A percentile compares a stretch with the other conserved stretches of the same genome.
These are phyloP conservation scores for Aspergillus leporis DNA, from an alignment of 495 filamentous ascomycete genomes.

Conservation along the genomic window DNA sequence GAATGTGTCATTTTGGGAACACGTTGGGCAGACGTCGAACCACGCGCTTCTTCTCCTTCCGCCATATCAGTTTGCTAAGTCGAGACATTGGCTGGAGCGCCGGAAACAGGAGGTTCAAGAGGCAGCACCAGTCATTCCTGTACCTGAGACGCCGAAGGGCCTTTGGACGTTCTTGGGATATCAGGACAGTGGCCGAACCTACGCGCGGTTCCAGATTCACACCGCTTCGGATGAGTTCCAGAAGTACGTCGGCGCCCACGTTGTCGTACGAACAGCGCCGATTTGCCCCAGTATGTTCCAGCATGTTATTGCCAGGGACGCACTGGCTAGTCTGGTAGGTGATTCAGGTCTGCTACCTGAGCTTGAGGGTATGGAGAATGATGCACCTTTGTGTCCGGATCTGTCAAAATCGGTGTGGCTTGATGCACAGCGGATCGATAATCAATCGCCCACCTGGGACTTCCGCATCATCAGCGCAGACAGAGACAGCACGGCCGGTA, in stretches of 20 bases:
- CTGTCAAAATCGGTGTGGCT: constrained; percentile 36
- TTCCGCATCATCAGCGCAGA: constrained; percentile 3
- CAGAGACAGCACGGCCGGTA: not conserved
- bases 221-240: constrained; percentile 38
- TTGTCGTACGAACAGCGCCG: constrained; percentile 47
- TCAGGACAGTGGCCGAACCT: constrained; percentile 32
- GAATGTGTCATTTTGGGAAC: constrained; percentile 32
- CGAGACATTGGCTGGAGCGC: constrained; percentile 34
- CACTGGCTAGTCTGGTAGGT: constrained; percentile 32
- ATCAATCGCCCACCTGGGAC: constrained; percentile 19
- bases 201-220: constrained; percentile 47
- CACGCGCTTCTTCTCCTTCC: constrained; percentile 26
- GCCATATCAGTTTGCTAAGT: constrained; percentile 38
- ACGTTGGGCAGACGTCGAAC: constrained; percentile 18
- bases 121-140: not conserved
- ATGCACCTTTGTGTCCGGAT: constrained; percentile 40
- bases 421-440: constrained; percentile 20
- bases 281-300: constrained; percentile 48
- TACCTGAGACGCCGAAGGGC: constrained; percentile 18
- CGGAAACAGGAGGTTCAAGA: constrained; percentile 1
- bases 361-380: constrained; percentile 36
- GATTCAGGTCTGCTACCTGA: constrained; percentile 23
- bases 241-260: constrained; percentile 36
- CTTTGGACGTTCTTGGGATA: constrained; percentile 43
- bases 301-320: constrained; percentile 48